These are phyloP conservation scores for Fusarium lateritium DNA, from an alignment of 2,329 filamentous ascomycete species.

Conservation along the genomic window DNA sequence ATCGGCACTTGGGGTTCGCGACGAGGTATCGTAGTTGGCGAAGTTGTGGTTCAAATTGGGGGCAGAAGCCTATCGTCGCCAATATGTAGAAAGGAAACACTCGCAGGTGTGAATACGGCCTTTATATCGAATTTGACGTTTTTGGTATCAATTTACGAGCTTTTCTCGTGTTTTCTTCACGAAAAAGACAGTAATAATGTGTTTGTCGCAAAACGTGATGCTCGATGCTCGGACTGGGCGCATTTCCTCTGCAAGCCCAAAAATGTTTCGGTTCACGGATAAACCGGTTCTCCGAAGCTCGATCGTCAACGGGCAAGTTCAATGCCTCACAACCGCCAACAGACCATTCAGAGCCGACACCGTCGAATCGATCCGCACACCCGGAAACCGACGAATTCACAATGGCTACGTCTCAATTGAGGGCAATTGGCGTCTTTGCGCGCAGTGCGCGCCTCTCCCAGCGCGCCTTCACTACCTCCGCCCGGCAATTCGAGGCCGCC, in stretches of 20 bases:
- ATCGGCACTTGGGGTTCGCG: slow-evolving; percentile 1
- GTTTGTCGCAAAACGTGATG: slow-evolving; percentile 22
- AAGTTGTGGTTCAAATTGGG: slow-evolving; percentile 5
- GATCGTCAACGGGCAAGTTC: slow-evolving; percentile 31
- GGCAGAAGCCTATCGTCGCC: slow-evolving; percentile 2
- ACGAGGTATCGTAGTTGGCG: slow-evolving; percentile 10
- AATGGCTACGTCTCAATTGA: slow-evolving; percentile 64
- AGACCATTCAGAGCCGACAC: slow-evolving; percentile 40
- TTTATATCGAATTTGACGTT: neutral
- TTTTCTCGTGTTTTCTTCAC: neutral
- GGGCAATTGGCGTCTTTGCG: slow-evolving; percentile 60
- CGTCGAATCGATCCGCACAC: slow-evolving; percentile 49
- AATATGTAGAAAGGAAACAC: neutral
- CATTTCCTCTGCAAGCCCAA: slow-evolving; percentile 21
- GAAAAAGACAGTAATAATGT: neutral
- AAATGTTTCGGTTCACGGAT: slow-evolving; percentile 47
- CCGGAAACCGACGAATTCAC: slow-evolving; percentile 42
- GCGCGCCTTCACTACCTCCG: slow-evolving; percentile 65
- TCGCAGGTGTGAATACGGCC: neutral
- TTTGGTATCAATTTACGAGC: neutral
- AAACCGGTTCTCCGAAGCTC: slow-evolving; percentile 38
- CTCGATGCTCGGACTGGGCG: slow-evolving; percentile 3
- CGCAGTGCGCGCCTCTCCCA: slow-evolving; percentile 61
- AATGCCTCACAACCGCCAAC: slow-evolving; percentile 46
- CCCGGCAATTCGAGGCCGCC: slow-evolving; percentile 63